Percentiles rank a stretch among this genome's conserved stretches.
Evolutionary conservation across 1,139 yeast species (phyloP).

Genomic region (Ashbya aceris): DNA sequence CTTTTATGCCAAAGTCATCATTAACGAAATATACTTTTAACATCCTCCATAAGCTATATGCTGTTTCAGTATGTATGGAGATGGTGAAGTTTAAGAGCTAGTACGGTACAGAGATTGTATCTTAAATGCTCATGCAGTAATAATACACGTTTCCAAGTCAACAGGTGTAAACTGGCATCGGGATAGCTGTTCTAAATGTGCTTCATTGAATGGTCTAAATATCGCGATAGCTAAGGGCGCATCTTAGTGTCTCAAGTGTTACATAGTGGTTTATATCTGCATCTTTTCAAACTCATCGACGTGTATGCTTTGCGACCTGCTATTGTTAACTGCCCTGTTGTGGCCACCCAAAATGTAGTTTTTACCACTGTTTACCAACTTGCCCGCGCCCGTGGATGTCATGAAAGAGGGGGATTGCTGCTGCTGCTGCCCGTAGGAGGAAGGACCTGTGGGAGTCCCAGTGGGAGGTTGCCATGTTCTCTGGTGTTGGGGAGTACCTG

Average conservation of each 20-base stretch:
- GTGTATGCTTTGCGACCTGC: constrained; percentile 30
- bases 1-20: too few species aligned
- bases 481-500: constrained; percentile 2
- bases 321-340: constrained; percentile 22
- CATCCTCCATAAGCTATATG: too few species aligned
- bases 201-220: neutral
- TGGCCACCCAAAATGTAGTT: constrained; percentile 29
- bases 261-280: neutral
- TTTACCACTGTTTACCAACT: constrained; percentile 26
- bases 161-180: too few species aligned
- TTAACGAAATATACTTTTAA: too few species aligned
- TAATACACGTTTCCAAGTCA: too few species aligned
- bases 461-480: constrained; percentile 6
- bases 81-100: too few species aligned
- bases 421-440: constrained; percentile 3
- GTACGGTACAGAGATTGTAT: too few species aligned
- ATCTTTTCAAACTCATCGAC: constrained; percentile 26
- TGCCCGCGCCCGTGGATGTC: constrained; percentile 8
- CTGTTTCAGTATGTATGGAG: too few species aligned
- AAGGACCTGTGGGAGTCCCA: constrained; percentile 5
- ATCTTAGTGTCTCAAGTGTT: neutral
- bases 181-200: neutral
- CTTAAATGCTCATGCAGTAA: too few species aligned
- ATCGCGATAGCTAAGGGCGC: constrained; percentile 3
- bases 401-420: constrained; percentile 11